A percentile compares a stretch with the other conserved stretches of the same genome.
Evolutionary conservation across 2,329 filamentous ascomycete species (phyloP).

Genomic region (Fusarium guadeloupense): DNA sequence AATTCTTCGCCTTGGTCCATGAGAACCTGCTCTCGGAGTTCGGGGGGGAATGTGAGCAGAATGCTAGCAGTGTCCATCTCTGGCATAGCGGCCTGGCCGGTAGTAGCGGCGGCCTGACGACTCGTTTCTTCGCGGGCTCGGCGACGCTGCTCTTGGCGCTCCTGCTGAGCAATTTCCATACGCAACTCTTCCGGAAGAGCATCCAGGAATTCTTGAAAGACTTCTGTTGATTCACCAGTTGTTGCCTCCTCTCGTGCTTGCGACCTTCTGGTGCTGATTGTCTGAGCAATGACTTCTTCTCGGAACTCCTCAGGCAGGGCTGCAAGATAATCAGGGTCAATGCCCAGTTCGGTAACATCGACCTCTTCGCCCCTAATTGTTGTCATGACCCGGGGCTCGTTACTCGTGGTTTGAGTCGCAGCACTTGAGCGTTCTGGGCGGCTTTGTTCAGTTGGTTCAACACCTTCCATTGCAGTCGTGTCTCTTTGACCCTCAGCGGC

Average conservation of each 20-base stretch:
- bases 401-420: conserved; percentile 35
- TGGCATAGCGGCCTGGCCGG: conserved; percentile 63
- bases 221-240: conserved; percentile 80
- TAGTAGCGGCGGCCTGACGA: conserved; percentile 66
- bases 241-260: conserved; percentile 75
- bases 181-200: conserved; percentile 91
- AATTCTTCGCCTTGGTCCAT: conserved; percentile 92
- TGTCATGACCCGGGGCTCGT: conserved; percentile 72
- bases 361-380: conserved; percentile 87
- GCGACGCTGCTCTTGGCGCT: conserved; percentile 86
- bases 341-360: conserved; percentile 93
- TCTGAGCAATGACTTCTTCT: conserved; percentile 94
- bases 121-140: conserved; percentile 85
- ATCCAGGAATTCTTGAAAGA: conserved; percentile 93
- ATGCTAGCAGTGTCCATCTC: conserved; percentile 96
- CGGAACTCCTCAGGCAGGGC: conserved; percentile 97
- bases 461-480: conserved; percentile 76
- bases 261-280: conserved; percentile 83
- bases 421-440: conserved; percentile 44
- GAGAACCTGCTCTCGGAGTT: conserved; percentile 84
- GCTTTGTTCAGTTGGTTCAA: conserved; percentile 64
- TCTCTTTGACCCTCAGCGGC: conserved; percentile 20
- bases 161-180: conserved; percentile 88
- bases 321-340: conserved; percentile 92
- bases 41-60: conserved; percentile 86